Base-by-base conservation (phyloP, 352 stramenopile species). In the Phytophthora vignae region DNA sequence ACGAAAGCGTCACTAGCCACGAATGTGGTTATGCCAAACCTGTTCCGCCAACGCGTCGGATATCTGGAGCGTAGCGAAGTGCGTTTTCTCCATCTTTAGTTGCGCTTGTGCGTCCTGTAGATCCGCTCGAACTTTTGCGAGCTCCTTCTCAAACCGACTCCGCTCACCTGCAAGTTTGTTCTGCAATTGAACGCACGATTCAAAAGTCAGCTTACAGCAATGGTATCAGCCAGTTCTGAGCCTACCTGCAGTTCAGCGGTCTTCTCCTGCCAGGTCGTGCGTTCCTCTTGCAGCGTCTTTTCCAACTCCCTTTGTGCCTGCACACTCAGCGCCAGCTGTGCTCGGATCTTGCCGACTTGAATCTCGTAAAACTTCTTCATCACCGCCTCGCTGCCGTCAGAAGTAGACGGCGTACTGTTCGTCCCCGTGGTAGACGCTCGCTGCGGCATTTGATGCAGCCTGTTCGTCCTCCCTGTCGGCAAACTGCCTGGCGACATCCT, bases 341-440 rank as follows among this genome's bases (percentile, higher is more conserved):
- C 63, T 50, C 88, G 83, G 33, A 94, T 85, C 67, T 92, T 89
- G 12, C 87, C 82, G n/a, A 93, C 87, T 61, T 94, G 87, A 22
- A 87, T 81, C 71, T 94, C 84, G 68, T 93, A 95, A 53, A 94
- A 93, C 67, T 89, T 90, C 62, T 90, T 87, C 84, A 94, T 90
- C 40, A 92, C 73, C 61, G 53, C 55, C 52, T 74, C 72, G 25
- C 58, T 76, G 14, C 60, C 59, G 4, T 77, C 53, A 1, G 55
- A n/a, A 19, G 14, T 48, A 2, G 40, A 60, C 9, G 62, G 22
- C 17, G 49, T n/a, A 56, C 19, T 53, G 4, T 46, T 57, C 8
- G 57, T 14, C 11, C 40, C 60, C 17, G 36, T 54, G 4, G 48
- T 15, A 67, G 50, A 19, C 17, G 7, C 31, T 50, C 55, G 48